Conservation (phyloP, 139 green algal species). For the Pleodorina starrii region DNA sequence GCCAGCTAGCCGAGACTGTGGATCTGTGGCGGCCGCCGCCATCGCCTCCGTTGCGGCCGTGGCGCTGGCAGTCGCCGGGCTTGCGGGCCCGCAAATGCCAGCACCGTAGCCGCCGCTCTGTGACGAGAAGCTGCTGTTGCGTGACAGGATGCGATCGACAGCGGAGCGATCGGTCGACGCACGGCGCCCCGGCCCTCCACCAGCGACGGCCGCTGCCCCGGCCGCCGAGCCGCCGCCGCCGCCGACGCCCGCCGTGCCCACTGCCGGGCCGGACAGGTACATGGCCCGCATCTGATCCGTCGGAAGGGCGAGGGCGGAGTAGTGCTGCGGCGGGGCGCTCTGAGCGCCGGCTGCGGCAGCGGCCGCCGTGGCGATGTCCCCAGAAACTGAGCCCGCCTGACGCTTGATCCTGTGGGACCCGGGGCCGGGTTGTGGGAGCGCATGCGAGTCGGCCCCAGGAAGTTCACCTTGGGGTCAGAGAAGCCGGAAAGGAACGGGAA, state of each 20-base stretch:
- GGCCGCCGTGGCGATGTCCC: background rate
- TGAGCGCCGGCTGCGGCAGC: background rate
- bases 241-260: no score
- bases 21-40: background rate
- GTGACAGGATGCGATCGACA: background rate
- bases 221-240: background rate
- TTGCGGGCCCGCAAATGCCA: background rate
- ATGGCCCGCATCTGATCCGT: background rate
- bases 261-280: background rate
- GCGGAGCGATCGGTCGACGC: background rate
- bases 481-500: no score
- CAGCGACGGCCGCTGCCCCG: background rate
- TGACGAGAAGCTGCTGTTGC: conserved; percentile 11
- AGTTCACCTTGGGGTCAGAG: no score
- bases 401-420: background rate
- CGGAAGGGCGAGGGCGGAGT: no score
- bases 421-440: no score
- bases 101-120: background rate
- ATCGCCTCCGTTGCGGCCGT: background rate
- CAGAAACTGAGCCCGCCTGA: background rate
- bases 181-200: background rate
- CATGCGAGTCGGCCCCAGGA: no score
- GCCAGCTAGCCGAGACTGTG: background rate
- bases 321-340: background rate
- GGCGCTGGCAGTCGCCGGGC: background rate